A percentile compares a stretch with the other conserved stretches of the same genome.
phyloP scores from a whole-genome alignment of 179 eudicot genomes.

The Drosera spatulata region DNA sequence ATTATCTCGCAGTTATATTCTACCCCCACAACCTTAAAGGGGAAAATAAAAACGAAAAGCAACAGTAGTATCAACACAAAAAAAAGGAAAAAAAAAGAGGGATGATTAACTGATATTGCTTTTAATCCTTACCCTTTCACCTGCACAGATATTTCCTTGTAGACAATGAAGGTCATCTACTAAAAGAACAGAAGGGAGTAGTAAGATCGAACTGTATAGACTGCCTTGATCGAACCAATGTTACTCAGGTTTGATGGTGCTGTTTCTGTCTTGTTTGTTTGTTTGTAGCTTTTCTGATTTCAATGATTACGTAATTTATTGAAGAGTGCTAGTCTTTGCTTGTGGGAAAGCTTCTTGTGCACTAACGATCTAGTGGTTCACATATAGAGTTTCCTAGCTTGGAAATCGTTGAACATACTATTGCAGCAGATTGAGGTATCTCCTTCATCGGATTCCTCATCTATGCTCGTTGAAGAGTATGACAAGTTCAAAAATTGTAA shows the following conservation, averaged over 20 bases:
- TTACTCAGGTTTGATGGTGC: constrained; percentile 68
- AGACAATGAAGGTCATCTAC: constrained; percentile 35
- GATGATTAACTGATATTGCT: constrained; percentile 22
- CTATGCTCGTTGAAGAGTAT: constrained; percentile 45
- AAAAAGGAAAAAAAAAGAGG: not conserved
- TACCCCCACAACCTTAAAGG: not conserved
- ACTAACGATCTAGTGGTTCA: too few relatives aligned
- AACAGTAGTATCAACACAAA: not conserved
- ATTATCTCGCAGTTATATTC: not conserved
- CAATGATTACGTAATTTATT: too few relatives aligned
- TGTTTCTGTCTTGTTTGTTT: constrained; percentile 1
- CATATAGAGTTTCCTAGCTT: constrained; percentile 71
- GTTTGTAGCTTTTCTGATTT: not conserved
- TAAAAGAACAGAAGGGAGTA: constrained; percentile 72
- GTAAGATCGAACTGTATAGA: constrained; percentile 21
- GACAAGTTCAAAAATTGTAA: constrained; percentile 67
- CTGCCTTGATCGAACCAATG: constrained; percentile 96
- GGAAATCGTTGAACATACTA: constrained; percentile 51
- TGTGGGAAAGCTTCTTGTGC: too few relatives aligned
- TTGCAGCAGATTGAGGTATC: constrained; percentile 52
- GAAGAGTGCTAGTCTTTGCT: too few relatives aligned
- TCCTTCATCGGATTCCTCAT: constrained; percentile 54
- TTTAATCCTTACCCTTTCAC: constrained; percentile 25
- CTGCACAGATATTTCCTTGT: constrained; percentile 82
- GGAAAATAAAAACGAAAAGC: constrained; percentile 1